Evolutionary conservation across 371 early-diverging fungal species (phyloP), one percentile per base, ranked within the genome.

Genomic region (Gilbertella persicaria): DNA sequence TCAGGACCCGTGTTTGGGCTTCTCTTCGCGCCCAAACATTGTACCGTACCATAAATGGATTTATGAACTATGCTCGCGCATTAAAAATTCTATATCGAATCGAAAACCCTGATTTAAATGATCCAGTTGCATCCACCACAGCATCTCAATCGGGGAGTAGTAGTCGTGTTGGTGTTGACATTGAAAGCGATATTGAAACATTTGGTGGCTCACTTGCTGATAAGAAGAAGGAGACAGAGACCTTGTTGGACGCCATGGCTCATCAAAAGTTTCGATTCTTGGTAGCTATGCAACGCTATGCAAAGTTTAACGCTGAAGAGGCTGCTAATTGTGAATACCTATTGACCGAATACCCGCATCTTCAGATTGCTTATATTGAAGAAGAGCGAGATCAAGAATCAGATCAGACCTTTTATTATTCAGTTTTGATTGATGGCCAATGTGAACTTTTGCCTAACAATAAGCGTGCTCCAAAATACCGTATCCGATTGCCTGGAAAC

Each of bases 1-100:
- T 93, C 33, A 80, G 93, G 25, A 93, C 92, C 3, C 86, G 94
- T 7, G 85, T 93, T 21, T 95, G 94, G 93, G 94, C 94, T 1
- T 93, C 93, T 0, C 71, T 93, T 19, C 85, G 93, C 17, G 89
- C 92, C 24, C 94, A 94, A 69, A 95, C 95, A 0, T 73, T 95
- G 45, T 94, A 90, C 57, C 85, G 94, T 17, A 94, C 94, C 8
- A 86, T 94, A 14, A 86, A 90, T 39, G 94, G 95, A 1, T 92
- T 93, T 54, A 93, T 93, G 94, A 93, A 93, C 58, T 93, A 94
- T 64, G 80, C 86, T 35, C 85, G 89, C 48, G 92, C 94, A 3
- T 73, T 94, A 42, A 90, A 90, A 62, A 82, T 92, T 14, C 64
- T 94, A 7, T 83, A 90, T 57, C 87, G 88, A 1, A 85, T 93